phyloP scores from a whole-genome alignment of 305 asterid species.

The Fraxinus platypoda region DNA sequence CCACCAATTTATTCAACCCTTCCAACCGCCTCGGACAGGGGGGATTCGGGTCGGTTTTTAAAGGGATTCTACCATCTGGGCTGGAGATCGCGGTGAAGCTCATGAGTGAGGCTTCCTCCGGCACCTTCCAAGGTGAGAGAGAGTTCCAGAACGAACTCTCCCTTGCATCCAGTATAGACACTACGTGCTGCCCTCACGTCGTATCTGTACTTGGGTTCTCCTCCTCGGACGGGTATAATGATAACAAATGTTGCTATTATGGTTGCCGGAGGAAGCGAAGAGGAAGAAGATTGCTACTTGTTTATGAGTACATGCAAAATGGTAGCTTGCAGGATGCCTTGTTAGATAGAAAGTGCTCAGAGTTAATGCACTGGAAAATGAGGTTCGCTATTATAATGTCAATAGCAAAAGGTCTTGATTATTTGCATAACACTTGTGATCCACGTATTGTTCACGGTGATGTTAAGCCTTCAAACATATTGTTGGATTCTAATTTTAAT shows the following conservation, averaged over 20 bases:
- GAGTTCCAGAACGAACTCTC: slow-evolving; percentile 85
- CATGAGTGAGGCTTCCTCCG: slow-evolving; percentile 50
- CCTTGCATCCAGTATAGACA: slow-evolving; percentile 55
- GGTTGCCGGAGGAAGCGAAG: slow-evolving; percentile 46
- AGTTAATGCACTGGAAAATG: slow-evolving; percentile 67
- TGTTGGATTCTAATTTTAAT: slow-evolving; percentile 66
- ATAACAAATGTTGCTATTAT: slow-evolving; percentile 21
- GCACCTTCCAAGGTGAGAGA: slow-evolving; percentile 74
- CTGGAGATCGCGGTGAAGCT: slow-evolving; percentile 77
- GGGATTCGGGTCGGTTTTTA: slow-evolving; percentile 88
- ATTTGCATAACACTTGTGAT: slow-evolving; percentile 64
- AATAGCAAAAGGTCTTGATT: slow-evolving; percentile 68
- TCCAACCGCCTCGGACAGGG: slow-evolving; percentile 81
- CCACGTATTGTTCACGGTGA: slow-evolving; percentile 82
- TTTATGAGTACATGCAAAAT: slow-evolving; percentile 76
- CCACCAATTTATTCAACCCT: slow-evolving; percentile 58
- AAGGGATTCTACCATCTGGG: slow-evolving; percentile 73
- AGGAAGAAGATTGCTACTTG: slow-evolving; percentile 49
- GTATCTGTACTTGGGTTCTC: slow-evolving; percentile 78
- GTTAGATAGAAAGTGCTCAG: slow-evolving; percentile 65
- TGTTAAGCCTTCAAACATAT: slow-evolving; percentile 75
- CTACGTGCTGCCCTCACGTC: slow-evolving; percentile 52
- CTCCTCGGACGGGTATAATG: slow-evolving; percentile 38
- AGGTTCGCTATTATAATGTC: slow-evolving; percentile 55
- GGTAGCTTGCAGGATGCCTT: slow-evolving; percentile 84